These are phyloP conservation scores for Triticum dicoccoides DNA, from an alignment of 176 grass and related monocot species.

Conservation along the genomic window DNA sequence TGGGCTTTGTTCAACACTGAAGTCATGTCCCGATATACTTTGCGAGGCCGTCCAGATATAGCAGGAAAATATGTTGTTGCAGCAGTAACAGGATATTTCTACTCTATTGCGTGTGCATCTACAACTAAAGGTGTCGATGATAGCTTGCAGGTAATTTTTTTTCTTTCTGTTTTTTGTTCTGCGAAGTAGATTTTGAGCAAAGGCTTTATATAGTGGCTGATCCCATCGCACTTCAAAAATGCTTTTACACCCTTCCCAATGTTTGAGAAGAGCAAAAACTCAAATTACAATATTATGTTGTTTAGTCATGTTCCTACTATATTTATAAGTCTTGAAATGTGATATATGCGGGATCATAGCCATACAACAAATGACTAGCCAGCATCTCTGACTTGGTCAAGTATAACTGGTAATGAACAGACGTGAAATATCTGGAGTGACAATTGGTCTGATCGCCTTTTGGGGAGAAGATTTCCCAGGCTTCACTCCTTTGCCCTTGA, in stretches of 20 bases:
- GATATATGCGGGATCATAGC: neutral
- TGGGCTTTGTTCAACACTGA: slow-evolving; percentile 99
- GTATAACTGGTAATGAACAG: neutral
- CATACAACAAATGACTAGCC: neutral
- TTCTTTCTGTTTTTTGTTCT: neutral
- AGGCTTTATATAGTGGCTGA: neutral
- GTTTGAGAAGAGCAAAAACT: neutral
- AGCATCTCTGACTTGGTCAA: neutral
- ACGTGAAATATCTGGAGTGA: neutral
- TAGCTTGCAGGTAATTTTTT: slow-evolving; percentile 76
- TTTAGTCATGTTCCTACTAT: neutral
- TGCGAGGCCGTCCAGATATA: slow-evolving; percentile 62
- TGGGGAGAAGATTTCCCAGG: too few relatives aligned
- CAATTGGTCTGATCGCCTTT: too few relatives aligned
- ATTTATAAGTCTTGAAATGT: neutral
- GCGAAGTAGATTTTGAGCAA: neutral
- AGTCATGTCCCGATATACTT: slow-evolving; percentile 92
- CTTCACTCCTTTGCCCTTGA: too few relatives aligned
- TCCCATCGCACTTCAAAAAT: neutral
- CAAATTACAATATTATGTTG: neutral
- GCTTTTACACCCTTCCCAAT: neutral
- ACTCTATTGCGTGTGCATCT: slow-evolving; percentile 93
- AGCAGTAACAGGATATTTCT: slow-evolving; percentile 95
- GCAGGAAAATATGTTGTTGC: slow-evolving; percentile 91
- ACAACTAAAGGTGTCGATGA: slow-evolving; percentile 95